Conservation (phyloP, 2,329 filamentous ascomycete species). For the Trichophyton benhamiae region DNA sequence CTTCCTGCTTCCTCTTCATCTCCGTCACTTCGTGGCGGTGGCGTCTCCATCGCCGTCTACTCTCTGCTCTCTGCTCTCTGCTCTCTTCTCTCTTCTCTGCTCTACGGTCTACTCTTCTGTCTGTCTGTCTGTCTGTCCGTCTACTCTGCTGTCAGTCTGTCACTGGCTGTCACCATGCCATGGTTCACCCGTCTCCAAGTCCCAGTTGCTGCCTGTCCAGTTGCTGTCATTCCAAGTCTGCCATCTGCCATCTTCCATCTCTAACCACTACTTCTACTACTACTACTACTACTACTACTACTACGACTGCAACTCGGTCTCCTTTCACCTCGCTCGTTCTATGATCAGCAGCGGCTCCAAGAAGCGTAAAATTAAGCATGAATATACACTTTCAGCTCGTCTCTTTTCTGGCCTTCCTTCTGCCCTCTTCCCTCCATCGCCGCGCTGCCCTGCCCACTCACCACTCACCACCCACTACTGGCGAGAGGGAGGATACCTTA, state of each 20-base stretch:
- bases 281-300: no score
- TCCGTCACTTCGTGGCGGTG: background rate
- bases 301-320: no score
- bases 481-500: no score
- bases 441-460: no score
- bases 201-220: no score
- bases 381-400: conserved; percentile 1
- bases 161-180: no score
- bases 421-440: background rate
- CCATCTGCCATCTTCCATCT: background rate
- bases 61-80: background rate
- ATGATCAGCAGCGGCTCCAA: background rate
- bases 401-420: background rate
- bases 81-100: background rate
- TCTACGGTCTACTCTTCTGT: no score
- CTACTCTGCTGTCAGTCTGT: no score
- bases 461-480: no score
- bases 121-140: no score
- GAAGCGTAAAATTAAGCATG: conserved; percentile 1
- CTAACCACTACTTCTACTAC: no score
- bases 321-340: background rate
- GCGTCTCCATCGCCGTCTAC: background rate
- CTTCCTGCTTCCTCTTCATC: no score
- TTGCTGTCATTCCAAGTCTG: background rate
- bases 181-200: background rate